These are phyloP conservation scores for Plasmodium knowlesi DNA, from an alignment of 169 alveolate species.

Conservation along the genomic window DNA sequence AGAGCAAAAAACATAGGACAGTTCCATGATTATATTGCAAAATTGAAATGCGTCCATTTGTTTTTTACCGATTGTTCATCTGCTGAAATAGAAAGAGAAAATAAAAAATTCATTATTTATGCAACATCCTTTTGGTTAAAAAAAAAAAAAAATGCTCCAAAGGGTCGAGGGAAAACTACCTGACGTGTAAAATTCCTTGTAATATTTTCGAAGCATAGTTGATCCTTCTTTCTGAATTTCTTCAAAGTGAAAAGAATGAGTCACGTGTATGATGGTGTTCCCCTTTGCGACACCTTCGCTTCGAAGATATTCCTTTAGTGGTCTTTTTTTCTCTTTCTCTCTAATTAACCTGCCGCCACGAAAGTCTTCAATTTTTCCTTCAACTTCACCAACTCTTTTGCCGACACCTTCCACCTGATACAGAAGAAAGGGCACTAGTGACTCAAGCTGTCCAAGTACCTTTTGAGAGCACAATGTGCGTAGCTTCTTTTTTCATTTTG, in stretches of 20 bases:
- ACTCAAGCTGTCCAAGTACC: not conserved
- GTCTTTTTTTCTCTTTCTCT: not conserved
- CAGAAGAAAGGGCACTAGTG: not conserved
- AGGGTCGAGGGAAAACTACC: constrained; percentile 14
- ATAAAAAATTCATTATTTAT: not conserved
- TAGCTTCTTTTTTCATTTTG: not conserved
- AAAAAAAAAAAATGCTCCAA: not conserved
- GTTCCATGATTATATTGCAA: not conserved
- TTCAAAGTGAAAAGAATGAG: constrained; percentile 3
- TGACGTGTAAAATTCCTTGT: constrained; percentile 36
- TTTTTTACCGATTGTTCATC: constrained; percentile 41
- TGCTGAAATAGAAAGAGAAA: constrained; percentile 18
- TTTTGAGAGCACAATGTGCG: not conserved
- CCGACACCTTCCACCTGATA: constrained; percentile 72
- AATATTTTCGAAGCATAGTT: constrained; percentile 57
- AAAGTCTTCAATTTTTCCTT: constrained; percentile 67
- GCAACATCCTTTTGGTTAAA: not conserved
- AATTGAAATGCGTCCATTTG: not conserved
- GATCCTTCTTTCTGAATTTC: constrained; percentile 74
- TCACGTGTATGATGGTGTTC: not conserved
- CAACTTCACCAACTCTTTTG: constrained; percentile 58
- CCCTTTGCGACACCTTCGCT: not conserved
- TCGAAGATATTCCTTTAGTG: not conserved
- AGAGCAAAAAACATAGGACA: not conserved
- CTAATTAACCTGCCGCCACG: constrained; percentile 59